A percentile compares a stretch with the other conserved stretches of the same genome.
phyloP scores from a whole-genome alignment of 1,139 yeast species.

The Kluyveromyces sp. region DNA sequence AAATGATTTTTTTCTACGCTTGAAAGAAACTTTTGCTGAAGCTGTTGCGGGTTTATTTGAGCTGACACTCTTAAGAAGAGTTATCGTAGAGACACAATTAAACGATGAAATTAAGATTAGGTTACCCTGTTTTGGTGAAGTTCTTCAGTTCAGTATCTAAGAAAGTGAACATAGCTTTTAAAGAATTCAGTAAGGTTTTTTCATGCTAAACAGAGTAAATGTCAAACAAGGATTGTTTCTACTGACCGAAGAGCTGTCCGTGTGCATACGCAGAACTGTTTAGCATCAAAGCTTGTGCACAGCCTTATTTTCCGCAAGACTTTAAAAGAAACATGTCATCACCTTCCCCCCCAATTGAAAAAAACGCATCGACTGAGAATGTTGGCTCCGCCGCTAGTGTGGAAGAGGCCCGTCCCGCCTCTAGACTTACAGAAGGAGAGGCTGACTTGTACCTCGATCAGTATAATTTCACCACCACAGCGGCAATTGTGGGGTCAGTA shows the following conservation, averaged over 20 bases:
- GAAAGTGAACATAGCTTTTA: neutral
- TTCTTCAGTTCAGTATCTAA: neutral
- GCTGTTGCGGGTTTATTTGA: too few species aligned
- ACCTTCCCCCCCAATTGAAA: neutral
- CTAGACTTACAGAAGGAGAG: slow-evolving; percentile 31
- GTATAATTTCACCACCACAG: slow-evolving; percentile 92
- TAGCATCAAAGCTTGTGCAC: neutral
- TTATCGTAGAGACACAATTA: too few species aligned
- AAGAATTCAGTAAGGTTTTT: too few species aligned
- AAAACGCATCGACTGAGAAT: neutral
- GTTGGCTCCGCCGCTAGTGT: slow-evolving; percentile 1
- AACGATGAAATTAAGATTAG: too few species aligned
- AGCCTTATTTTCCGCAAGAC: too few species aligned
- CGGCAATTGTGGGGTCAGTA: slow-evolving; percentile 89
- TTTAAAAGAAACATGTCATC: slow-evolving; percentile 3
- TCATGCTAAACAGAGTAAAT: neutral
- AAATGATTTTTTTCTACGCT: too few species aligned
- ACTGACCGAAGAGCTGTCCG: too few species aligned
- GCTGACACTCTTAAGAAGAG: too few species aligned
- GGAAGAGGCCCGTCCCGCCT: slow-evolving; percentile 5
- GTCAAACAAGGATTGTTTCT: too few species aligned
- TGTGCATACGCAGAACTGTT: too few species aligned
- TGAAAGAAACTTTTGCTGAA: too few species aligned
- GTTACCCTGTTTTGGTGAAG: neutral
- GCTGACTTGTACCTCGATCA: slow-evolving; percentile 44